Percentiles rank a stretch among this genome's conserved stretches.
Evolutionary conservation across 2,329 filamentous ascomycete genomes (phyloP).

Genomic region (Botrytis cinerea): DNA sequence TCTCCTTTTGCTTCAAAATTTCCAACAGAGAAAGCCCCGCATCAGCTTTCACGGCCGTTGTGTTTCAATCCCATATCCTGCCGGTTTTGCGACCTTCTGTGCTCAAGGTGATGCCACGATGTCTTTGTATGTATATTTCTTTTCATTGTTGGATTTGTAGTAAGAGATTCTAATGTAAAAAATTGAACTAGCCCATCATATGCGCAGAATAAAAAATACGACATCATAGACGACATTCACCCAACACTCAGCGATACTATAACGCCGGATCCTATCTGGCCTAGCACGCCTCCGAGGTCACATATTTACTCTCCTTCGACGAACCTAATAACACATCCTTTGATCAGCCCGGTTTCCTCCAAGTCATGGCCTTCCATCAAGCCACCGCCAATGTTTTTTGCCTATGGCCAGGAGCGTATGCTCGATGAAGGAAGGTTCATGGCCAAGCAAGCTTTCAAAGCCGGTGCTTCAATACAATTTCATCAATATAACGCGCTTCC

Average conservation of each 20-base stretch:
- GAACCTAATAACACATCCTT: background rate
- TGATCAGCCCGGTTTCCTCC: conserved; percentile 1
- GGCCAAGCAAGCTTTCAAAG: conserved; percentile 12
- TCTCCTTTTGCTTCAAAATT: background rate
- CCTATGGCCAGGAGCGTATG: conserved; percentile 12
- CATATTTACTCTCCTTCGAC: background rate
- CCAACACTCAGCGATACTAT: background rate
- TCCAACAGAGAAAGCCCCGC: background rate
- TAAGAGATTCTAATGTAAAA: background rate
- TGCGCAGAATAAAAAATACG: background rate
- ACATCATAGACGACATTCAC: background rate
- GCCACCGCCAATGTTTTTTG: conserved; percentile 16
- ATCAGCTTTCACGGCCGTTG: background rate
- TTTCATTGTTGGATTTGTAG: background rate
- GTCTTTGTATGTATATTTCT: conserved; percentile 3
- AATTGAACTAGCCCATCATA: background rate
- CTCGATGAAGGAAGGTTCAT: conserved; percentile 12
- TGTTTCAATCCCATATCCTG: background rate
- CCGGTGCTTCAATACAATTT: conserved; percentile 6
- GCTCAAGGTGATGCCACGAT: background rate
- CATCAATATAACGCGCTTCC: conserved; percentile 1
- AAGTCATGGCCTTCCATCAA: background rate
- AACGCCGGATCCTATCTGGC: background rate
- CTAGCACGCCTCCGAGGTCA: background rate
- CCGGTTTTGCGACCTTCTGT: background rate